Percentiles rank a stretch among this genome's conserved stretches.
Conservation (phyloP, 805 yeast genomes). For the Candida boidinii region DNA sequence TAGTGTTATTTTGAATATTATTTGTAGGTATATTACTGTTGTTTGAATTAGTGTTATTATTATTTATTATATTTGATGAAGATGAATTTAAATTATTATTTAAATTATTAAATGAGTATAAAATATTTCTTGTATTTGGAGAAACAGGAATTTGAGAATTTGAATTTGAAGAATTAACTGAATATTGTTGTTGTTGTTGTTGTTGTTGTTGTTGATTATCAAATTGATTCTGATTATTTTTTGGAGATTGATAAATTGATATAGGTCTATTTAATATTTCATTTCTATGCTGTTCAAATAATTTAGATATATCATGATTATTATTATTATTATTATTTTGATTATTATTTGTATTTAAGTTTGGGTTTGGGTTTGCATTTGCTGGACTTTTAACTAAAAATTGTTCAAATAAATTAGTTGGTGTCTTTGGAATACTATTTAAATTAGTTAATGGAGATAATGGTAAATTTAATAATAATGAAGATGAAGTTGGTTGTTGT, state of each 20-base stretch:
- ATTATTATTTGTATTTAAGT: neutral
- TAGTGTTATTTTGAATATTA: constrained; percentile 6
- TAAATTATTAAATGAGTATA: constrained; percentile 20
- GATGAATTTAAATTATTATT: constrained; percentile 11
- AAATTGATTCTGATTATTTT: neutral
- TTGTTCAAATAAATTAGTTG: too few species aligned
- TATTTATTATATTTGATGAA: constrained; percentile 6
- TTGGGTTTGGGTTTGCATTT: neutral
- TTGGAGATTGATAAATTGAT: constrained; percentile 7
- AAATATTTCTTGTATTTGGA: constrained; percentile 22
- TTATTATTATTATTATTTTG: neutral
- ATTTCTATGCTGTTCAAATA: constrained; percentile 12
- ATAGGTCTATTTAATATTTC: constrained; percentile 10
- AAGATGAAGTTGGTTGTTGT: too few species aligned
- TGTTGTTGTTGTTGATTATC: constrained; percentile 1
- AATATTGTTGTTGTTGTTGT: neutral
- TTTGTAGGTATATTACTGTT: neutral
- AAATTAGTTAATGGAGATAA: too few species aligned
- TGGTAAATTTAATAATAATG: too few species aligned
- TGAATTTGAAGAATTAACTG: neutral
- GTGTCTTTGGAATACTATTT: too few species aligned
- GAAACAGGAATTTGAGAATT: constrained; percentile 14
- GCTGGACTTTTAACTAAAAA: too few species aligned
- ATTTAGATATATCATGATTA: neutral
- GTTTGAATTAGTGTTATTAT: neutral